phyloP scores from a whole-genome alignment of 495 filamentous ascomycete species.

The Neohortaea acidophila region DNA sequence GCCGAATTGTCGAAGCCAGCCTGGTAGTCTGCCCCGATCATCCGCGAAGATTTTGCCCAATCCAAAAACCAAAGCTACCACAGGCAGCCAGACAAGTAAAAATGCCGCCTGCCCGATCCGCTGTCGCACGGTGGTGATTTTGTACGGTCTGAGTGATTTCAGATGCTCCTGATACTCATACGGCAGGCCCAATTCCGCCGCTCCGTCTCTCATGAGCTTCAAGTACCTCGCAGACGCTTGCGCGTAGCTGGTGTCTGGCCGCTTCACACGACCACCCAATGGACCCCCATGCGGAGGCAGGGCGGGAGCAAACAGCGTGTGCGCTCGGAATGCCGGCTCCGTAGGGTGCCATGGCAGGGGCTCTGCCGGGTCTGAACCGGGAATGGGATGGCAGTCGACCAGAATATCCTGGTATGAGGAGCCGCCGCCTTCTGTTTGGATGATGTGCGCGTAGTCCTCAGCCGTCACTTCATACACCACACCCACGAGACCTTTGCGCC shows the following conservation, averaged over 20 bases:
- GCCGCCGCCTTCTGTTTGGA: slow-evolving; percentile 81
- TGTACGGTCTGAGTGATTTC: slow-evolving; percentile 48
- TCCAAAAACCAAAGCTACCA: slow-evolving; percentile 38
- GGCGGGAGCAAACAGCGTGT: slow-evolving; percentile 44
- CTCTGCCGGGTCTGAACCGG: slow-evolving; percentile 12
- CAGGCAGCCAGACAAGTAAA: slow-evolving; percentile 42
- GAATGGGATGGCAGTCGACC: slow-evolving; percentile 55
- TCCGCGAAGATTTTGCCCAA: slow-evolving; percentile 36
- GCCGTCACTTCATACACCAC: slow-evolving; percentile 87
- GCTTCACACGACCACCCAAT: slow-evolving; percentile 26
- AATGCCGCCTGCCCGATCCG: slow-evolving; percentile 47
- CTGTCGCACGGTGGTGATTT: slow-evolving; percentile 50
- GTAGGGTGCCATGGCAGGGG: slow-evolving; percentile 26
- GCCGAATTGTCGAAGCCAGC: slow-evolving; percentile 43
- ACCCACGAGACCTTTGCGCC: slow-evolving; percentile 71
- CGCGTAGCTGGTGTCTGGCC: slow-evolving; percentile 51
- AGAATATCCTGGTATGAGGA: slow-evolving; percentile 66
- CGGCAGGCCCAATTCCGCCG: slow-evolving; percentile 61
- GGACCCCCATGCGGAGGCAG: slow-evolving; percentile 17
- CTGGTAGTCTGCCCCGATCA: slow-evolving; percentile 47
- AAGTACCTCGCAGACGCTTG: slow-evolving; percentile 78
- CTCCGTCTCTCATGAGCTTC: slow-evolving; percentile 57
- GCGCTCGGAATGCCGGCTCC: slow-evolving; percentile 28
- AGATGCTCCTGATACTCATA: slow-evolving; percentile 58
- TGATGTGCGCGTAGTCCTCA: slow-evolving; percentile 67